Base-by-base conservation (phyloP, 352 stramenopile genomes). In the Thraustochytrium striatum region DNA sequence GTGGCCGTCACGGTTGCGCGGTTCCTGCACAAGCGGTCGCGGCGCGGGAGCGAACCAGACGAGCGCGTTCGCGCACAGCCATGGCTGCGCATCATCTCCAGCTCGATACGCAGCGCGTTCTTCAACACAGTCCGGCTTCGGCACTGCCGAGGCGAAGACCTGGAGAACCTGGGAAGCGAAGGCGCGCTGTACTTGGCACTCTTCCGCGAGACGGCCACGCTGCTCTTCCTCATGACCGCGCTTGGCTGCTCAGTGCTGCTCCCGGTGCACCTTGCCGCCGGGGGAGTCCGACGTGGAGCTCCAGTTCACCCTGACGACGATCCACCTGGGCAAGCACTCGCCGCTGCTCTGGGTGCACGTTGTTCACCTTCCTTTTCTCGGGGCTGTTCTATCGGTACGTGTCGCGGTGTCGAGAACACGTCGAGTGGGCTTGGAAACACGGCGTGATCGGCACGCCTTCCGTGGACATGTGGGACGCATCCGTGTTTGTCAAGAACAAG, bases 141-240 rank as follows among this genome's bases (percentile, higher is more conserved):
- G 44, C 65, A 75, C 25, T 75, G 52, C 36, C 65, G 65, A 11
- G 65, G 65, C 21, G 65, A 75, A 50, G 65, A 75, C 13, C 65
- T 75, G 3, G 65, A 75, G 65, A 75, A 75, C 50, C 35, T 75
- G 21, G 65, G 65, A 16, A 75, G 65, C 30, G 65, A 75, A 32
- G 65, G 11, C 5, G 65, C 65, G 5, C 2, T 75, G 19, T 75
- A 75, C 41, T n/a, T 75, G 3, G 39, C 65, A 11, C 28, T 75
- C 1, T 43, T 61, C 36, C 65, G 65, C 0, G 65, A 75, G 25
- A 75, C 65, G 19, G 65, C 50, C 3, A 38, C 61, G 11, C 39
- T 75, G 13, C 33, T 75, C 8, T 21, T 38, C 43, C 58, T 75
- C 41, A 75, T 75, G 65, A 43, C 65, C n/a, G 65, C 52, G 8